Base-by-base conservation (phyloP, 345 rosid genomes). In the thale cress (Arabidopsis thaliana) region DNA sequence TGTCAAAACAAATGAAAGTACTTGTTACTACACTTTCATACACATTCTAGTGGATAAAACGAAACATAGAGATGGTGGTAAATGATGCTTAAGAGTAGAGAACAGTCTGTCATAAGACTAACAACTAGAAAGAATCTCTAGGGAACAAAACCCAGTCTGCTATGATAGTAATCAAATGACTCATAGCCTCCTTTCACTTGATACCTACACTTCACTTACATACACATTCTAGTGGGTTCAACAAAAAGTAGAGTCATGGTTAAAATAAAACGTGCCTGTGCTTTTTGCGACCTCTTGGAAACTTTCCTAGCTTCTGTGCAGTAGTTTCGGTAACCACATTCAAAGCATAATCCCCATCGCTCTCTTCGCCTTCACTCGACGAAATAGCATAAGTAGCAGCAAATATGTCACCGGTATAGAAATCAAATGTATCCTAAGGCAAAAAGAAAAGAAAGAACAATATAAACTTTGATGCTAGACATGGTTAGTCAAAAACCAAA, bases 331-430 rank as follows among this genome's bases (percentile, higher is more conserved):
- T 83, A 2, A 78, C 72, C 10, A 91, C 88, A 76, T 78, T 87
- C 46, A 94, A 24, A 1, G 79, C 63, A 55, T 82, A 78, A 8
- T 94, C 97, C 1, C 84, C 89, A 59, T 94, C 97, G 61, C 92
- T 89, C 34, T 86, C 93, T 69, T 91, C 97, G 40, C 90, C 91
- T 44, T 91, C 97, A 59, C 98, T 94, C 7, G 95, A 91, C 2
- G 92, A 94, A 64, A 83, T 38, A 4, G 81, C 2, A 51, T 83
- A 84, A 0, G 76, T 81, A 64, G 81, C 87, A 41, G 74, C 82
- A 87, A 89, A 83, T 30, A 82, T 78, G 76, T 85, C 91, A 56
- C 80, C 42, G 9, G 85, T 68, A 22, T 83, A 65, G 25, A 69
- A 20, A 60, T 71, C 84, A 70, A 69, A 69, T 0, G 83, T 79